Evolutionary conservation across 352 stramenopile species (phyloP).

Genomic region (Phytopythium montanum): DNA sequence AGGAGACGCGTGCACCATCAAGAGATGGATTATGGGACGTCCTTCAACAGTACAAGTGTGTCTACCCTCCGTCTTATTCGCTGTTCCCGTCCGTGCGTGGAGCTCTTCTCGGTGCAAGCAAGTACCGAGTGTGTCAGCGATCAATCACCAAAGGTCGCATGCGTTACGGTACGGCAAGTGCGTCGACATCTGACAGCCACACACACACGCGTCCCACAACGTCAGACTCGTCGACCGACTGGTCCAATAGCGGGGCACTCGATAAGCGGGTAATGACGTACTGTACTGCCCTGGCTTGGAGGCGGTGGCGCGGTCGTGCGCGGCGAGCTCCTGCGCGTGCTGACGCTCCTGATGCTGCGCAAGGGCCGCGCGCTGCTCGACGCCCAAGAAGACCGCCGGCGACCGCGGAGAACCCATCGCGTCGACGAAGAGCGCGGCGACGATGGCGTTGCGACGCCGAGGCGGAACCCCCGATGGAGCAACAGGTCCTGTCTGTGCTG

Average conservation of each 20-base stretch:
- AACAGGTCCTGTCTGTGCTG: background rate
- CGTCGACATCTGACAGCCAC: background rate
- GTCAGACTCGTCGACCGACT: background rate
- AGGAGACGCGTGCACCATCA: too few relatives aligned
- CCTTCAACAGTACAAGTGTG: background rate
- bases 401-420: constrained; percentile 35
- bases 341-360: constrained; percentile 28
- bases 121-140: background rate
- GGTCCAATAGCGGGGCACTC: too few relatives aligned
- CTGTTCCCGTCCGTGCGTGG: too few relatives aligned
- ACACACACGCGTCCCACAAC: background rate
- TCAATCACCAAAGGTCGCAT: background rate
- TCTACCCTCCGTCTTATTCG: too few relatives aligned
- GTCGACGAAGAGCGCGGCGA: constrained; percentile 39
- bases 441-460: constrained; percentile 57
- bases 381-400: constrained; percentile 32
- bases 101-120: too few relatives aligned
- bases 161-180: background rate
- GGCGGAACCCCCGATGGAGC: background rate
- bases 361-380: constrained; percentile 26
- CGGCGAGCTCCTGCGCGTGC: constrained; percentile 11
- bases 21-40: too few relatives aligned
- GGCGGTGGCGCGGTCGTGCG: background rate
- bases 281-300: background rate
- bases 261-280: too few relatives aligned